Evolutionary conservation across 371 early-diverging fungal species (phyloP).

Genomic region (Cladochytrium tenue): DNA sequence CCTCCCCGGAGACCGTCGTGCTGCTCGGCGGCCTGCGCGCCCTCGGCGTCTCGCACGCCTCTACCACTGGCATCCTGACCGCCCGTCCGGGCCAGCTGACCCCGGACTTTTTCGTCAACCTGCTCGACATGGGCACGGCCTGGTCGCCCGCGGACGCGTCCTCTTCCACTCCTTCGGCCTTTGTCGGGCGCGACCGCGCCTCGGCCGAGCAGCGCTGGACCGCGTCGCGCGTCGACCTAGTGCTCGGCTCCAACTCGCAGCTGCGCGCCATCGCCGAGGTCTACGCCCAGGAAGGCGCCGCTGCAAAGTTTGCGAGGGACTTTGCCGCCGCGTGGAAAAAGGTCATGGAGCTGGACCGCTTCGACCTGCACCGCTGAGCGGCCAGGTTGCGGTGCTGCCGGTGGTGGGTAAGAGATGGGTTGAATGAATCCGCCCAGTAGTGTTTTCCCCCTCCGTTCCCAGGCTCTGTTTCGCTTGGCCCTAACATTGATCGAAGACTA

Average conservation of each 20-base stretch:
- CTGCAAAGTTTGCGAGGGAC: constrained; percentile 15
- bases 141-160: constrained; percentile 8
- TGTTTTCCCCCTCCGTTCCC: too few species aligned
- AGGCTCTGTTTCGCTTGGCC: too few species aligned
- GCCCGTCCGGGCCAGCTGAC: constrained; percentile 9
- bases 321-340: constrained; percentile 26
- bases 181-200: constrained; percentile 16
- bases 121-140: constrained; percentile 18
- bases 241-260: constrained; percentile 30
- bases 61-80: constrained; percentile 14
- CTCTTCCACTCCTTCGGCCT: neutral
- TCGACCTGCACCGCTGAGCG: constrained; percentile 15
- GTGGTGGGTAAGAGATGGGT: too few species aligned
- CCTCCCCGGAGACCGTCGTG: constrained; percentile 19
- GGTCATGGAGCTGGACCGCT: constrained; percentile 26
- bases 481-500: too few species aligned
- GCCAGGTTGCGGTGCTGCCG: too few species aligned
- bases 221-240: constrained; percentile 22
- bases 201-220: constrained; percentile 17
- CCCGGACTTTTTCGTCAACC: constrained; percentile 29
- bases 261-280: constrained; percentile 23
- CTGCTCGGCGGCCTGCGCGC: constrained; percentile 26
- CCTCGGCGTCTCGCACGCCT: constrained; percentile 17
- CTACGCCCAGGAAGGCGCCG: constrained; percentile 13
- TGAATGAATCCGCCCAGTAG: too few species aligned